Conservation (phyloP, 345 rosid genomes). For the Carallia pectinifolia region DNA sequence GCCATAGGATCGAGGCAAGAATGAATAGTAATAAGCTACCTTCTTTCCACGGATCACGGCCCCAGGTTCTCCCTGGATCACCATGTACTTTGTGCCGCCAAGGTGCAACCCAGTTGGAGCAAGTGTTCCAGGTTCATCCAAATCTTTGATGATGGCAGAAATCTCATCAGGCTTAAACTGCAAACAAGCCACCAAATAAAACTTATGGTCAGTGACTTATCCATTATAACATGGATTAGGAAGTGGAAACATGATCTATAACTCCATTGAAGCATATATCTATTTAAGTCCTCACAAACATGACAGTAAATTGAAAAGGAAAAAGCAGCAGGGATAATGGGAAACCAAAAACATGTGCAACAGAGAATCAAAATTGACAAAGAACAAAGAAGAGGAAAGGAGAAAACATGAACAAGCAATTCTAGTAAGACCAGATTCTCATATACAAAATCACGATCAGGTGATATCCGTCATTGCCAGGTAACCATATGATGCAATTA, state of each 20-base stretch:
- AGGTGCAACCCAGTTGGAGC: conserved; percentile 23
- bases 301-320: too few species aligned
- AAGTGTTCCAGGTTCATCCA: conserved; percentile 26
- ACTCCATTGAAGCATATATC: too few species aligned
- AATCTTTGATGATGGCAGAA: conserved; percentile 23
- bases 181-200: neutral
- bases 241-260: too few species aligned
- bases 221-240: too few species aligned
- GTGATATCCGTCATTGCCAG: neutral
- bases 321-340: too few species aligned
- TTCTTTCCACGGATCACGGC: conserved; percentile 32
- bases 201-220: neutral
- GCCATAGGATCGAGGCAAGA: neutral
- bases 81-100: conserved; percentile 29
- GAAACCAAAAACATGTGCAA: too few species aligned
- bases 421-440: too few species aligned
- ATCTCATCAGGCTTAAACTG: conserved; percentile 27
- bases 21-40: neutral
- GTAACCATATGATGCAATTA: neutral
- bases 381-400: too few species aligned
- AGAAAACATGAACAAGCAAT: neutral
- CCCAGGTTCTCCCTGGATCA: conserved; percentile 28
- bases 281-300: too few species aligned
- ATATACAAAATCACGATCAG: neutral
- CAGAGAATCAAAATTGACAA: too few species aligned